Evolutionary conservation across 371 early-diverging fungal genomes (phyloP).

Genomic region (Rhizopus delemar): DNA sequence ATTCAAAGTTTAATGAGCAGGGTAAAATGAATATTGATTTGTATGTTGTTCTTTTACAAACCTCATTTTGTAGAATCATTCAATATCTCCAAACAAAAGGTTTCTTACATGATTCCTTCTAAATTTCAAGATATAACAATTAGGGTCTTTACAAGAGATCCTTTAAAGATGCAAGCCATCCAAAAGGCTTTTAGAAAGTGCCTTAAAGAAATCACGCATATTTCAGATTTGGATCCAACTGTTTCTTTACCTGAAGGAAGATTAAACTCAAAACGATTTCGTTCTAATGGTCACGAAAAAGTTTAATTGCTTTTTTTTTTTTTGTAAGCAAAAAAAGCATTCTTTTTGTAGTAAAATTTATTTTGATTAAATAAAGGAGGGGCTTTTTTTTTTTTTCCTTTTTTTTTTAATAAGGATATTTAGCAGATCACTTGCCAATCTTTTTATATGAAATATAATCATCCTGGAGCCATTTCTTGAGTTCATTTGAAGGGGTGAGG

Average conservation of each 20-base stretch:
- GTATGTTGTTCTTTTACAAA: neutral
- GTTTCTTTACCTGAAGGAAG: constrained; percentile 3
- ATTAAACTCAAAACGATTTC: constrained; percentile 3
- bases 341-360: no score
- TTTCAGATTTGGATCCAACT: constrained; percentile 2
- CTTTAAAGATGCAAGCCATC: constrained; percentile 57
- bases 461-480: no score
- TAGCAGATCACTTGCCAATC: no score
- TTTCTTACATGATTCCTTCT: constrained; percentile 72
- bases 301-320: neutral
- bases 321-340: neutral
- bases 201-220: constrained; percentile 8
- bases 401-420: no score
- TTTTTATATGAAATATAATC: no score
- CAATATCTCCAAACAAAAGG: constrained; percentile 66
- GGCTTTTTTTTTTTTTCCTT: no score
- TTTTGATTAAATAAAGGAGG: no score
- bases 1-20: constrained; percentile 63
- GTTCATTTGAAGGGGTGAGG: no score
- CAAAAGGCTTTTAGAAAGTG: constrained; percentile 60
- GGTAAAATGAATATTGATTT: constrained; percentile 28
- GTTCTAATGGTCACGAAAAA: neutral
- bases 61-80: constrained; percentile 49
- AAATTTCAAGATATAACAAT: constrained; percentile 72
- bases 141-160: constrained; percentile 67